Conservation (phyloP, 805 yeast genomes). For the Candida loeiensis region DNA sequence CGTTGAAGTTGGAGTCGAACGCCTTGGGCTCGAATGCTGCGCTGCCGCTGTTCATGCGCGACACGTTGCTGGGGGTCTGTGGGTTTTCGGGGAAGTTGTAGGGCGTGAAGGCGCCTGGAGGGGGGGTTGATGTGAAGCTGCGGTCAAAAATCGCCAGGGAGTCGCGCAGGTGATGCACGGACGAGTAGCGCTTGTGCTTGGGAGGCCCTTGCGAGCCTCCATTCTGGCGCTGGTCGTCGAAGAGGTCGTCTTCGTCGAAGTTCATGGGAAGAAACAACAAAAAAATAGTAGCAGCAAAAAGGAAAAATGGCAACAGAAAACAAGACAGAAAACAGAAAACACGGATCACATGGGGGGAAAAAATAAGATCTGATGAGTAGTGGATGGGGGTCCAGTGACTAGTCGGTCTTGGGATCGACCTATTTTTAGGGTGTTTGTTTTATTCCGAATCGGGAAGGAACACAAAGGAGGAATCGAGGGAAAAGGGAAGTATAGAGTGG, state of each 20-base stretch:
- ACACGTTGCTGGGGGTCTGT: no score
- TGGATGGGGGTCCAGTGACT: no score
- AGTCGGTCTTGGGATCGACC: no score
- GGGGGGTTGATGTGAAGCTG: slow-evolving; percentile 2
- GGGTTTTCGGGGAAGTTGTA: slow-evolving; percentile 2
- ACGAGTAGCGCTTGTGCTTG: slow-evolving; percentile 8
- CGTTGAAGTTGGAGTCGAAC: no score
- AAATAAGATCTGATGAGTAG: no score
- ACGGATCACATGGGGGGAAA: no score
- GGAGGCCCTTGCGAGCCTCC: slow-evolving; percentile 1
- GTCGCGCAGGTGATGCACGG: slow-evolving; percentile 9
- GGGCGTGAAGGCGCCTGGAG: not conserved
- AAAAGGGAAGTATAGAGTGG: not conserved
- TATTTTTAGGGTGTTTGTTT: slow-evolving; percentile 9
- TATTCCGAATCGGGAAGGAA: slow-evolving; percentile 8
- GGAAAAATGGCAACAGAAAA: not conserved
- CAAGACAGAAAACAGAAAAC: no score
- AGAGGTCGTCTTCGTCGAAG: slow-evolving; percentile 12
- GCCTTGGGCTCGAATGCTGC: no score
- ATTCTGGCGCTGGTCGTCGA: slow-evolving; percentile 7
- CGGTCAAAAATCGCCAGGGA: slow-evolving; percentile 5
- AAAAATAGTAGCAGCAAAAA: no score
- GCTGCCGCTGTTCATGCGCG: no score
- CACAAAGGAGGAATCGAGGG: not conserved
- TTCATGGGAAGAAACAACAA: slow-evolving; percentile 1